phyloP scores from a whole-genome alignment of 2,329 filamentous ascomycete species.

The Fusarium buharicum region DNA sequence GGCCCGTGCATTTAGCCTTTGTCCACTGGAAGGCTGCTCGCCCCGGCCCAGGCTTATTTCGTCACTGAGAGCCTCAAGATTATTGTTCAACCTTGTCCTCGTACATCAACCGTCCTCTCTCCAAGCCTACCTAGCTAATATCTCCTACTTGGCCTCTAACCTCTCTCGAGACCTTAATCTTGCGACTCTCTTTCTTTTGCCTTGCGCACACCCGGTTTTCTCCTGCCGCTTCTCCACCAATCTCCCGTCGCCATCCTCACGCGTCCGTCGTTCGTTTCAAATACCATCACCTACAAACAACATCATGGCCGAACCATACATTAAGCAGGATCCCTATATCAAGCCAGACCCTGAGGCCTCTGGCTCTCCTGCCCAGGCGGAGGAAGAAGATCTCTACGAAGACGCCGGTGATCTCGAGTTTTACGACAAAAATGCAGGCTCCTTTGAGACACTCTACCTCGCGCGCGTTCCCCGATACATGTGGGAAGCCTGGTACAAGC shows the following conservation, averaged over 20 bases:
- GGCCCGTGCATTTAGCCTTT: constrained; percentile 28
- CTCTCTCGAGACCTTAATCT: background rate
- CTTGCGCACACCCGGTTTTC: background rate
- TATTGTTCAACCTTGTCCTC: constrained; percentile 14
- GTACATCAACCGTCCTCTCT: constrained; percentile 8
- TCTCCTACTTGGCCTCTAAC: background rate
- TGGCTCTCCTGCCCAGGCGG: constrained; percentile 56
- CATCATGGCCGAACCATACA: constrained; percentile 52
- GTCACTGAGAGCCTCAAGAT: constrained; percentile 37
- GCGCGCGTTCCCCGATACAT: constrained; percentile 82
- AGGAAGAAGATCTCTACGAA: constrained; percentile 76
- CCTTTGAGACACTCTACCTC: constrained; percentile 69
- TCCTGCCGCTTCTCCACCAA: background rate
- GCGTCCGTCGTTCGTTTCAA: constrained; percentile 14
- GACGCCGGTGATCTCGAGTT: constrained; percentile 68
- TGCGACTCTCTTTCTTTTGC: background rate
- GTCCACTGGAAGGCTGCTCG: background rate
- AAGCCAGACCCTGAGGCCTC: constrained; percentile 62
- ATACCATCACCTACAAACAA: constrained; percentile 8
- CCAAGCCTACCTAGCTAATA: background rate
- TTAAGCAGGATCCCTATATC: constrained; percentile 59
- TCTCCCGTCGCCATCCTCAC: background rate
- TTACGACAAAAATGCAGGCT: constrained; percentile 57
- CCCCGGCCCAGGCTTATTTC: constrained; percentile 21
- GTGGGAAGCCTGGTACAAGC: constrained; percentile 78